Evolutionary conservation across 257 asterid species (phyloP).

Genomic region (Ocimum tenuiflorum): DNA sequence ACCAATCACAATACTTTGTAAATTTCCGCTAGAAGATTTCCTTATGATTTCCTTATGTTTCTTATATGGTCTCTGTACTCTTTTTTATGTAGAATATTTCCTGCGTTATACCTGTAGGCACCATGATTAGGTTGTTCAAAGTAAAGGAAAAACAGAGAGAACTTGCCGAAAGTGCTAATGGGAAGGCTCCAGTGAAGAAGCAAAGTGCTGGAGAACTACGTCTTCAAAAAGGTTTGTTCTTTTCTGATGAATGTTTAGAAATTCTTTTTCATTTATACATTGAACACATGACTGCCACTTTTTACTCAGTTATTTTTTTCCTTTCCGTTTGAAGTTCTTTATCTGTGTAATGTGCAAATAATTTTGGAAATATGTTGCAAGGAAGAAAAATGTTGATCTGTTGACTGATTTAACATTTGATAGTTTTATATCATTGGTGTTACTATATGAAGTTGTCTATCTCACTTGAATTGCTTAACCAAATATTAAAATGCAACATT

Average conservation of each 20-base stretch:
- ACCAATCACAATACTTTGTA: background rate
- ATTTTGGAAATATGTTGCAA: background rate
- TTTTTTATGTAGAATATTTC: background rate
- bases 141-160: constrained; percentile 93
- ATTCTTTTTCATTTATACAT: background rate
- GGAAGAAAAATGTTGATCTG: background rate
- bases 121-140: constrained; percentile 85
- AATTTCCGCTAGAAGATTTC: constrained; percentile 5
- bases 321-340: background rate
- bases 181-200: constrained; percentile 76
- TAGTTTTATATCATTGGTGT: too few relatives aligned
- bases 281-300: background rate
- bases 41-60: background rate
- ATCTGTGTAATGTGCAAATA: background rate
- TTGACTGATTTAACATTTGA: background rate
- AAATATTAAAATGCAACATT: background rate
- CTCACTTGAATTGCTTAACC: too few relatives aligned
- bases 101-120: constrained; percentile 31
- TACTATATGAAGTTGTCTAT: too few relatives aligned
- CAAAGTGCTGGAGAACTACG: constrained; percentile 96
- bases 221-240: constrained; percentile 54
- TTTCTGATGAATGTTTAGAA: constrained; percentile 1
- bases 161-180: constrained; percentile 81
- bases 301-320: background rate
- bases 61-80: background rate